Conservation (phyloP, 2,329 filamentous ascomycete species). For the Diplodia corticola region DNA sequence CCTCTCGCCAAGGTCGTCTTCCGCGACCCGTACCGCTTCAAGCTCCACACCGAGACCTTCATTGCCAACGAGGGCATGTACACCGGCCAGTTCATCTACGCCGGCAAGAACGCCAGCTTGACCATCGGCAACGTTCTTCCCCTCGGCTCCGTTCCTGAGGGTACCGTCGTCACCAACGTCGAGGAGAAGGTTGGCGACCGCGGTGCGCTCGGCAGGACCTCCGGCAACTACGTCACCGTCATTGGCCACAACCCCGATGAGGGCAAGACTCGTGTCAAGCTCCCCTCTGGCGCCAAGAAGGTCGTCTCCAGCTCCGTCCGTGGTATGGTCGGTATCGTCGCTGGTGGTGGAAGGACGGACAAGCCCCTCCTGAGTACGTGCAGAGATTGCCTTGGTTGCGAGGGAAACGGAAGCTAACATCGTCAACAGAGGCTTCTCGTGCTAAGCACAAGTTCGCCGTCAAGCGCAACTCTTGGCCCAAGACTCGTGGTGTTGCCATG, state of each 20-base stretch:
- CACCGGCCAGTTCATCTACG: slow-evolving; percentile 99
- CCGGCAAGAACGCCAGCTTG: slow-evolving; percentile 96
- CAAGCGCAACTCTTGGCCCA: slow-evolving; percentile 99
- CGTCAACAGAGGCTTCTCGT: slow-evolving; percentile 82
- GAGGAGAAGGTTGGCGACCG: slow-evolving; percentile 99
- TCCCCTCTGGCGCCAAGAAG: slow-evolving; percentile 99
- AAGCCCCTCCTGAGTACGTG: slow-evolving; percentile 91
- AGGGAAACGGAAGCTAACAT: slow-evolving; percentile 42
- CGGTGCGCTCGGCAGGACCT: slow-evolving; percentile 93
- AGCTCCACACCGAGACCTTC: slow-evolving; percentile 97
- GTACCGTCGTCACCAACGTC: slow-evolving; percentile 98
- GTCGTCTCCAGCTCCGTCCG: slow-evolving; percentile 86
- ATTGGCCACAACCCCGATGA: slow-evolving; percentile 57
- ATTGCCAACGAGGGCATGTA: slow-evolving; percentile 99
- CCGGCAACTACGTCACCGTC: slow-evolving; percentile 98
- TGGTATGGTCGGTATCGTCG: slow-evolving; percentile 99
- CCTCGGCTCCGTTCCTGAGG: slow-evolving; percentile 91
- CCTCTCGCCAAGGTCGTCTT: slow-evolving; percentile 95
- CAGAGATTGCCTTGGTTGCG: slow-evolving; percentile 14
- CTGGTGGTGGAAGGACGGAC: slow-evolving; percentile 98
- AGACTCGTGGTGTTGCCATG: slow-evolving; percentile 99
- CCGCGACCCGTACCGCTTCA: slow-evolving; percentile 98
- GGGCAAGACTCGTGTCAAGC: slow-evolving; percentile 99
- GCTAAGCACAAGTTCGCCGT: slow-evolving; percentile 99
- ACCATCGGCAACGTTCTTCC: slow-evolving; percentile 98